A percentile compares a stretch with the other conserved stretches of the same genome.
phyloP scores from a whole-genome alignment of 805 yeast genomes.

The Candida tallmaniae region DNA sequence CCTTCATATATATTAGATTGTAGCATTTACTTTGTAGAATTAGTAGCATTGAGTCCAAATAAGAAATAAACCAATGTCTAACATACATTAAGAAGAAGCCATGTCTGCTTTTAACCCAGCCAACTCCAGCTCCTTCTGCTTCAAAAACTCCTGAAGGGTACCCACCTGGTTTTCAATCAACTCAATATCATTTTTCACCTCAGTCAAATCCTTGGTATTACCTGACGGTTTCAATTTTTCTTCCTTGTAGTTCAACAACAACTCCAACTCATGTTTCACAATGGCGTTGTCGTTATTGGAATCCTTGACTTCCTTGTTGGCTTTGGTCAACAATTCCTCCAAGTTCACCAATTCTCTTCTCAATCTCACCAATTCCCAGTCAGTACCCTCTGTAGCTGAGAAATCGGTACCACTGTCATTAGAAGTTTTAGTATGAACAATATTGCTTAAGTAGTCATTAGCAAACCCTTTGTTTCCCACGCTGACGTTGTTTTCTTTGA shows the following conservation, averaged over 20 bases:
- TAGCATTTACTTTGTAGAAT: background rate
- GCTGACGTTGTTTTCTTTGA: slow-evolving; percentile 17
- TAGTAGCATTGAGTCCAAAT: background rate
- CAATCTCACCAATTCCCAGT: slow-evolving; percentile 88
- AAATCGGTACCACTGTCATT: slow-evolving; percentile 61
- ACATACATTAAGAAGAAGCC: no score
- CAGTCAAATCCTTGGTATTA: slow-evolving; percentile 37
- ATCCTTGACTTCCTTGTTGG: slow-evolving; percentile 24
- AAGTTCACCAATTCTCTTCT: slow-evolving; percentile 73
- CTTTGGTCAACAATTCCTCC: slow-evolving; percentile 59
- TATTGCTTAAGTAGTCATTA: slow-evolving; percentile 48
- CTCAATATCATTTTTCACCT: slow-evolving; percentile 57
- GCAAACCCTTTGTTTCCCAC: slow-evolving; percentile 41
- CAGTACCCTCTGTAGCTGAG: slow-evolving; percentile 68
- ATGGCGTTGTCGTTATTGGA: slow-evolving; percentile 22
- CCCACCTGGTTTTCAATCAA: slow-evolving; percentile 73
- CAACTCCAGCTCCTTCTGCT: slow-evolving; percentile 58
- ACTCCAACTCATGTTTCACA: slow-evolving; percentile 67
- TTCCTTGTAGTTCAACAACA: slow-evolving; percentile 74
- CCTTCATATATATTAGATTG: background rate
- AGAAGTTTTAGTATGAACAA: slow-evolving; percentile 47
- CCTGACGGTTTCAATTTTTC: slow-evolving; percentile 35
- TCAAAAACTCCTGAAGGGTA: slow-evolving; percentile 65
- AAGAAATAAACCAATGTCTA: no score
- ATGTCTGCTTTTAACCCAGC: slow-evolving; percentile 42